Evolutionary conservation across 257 asterid species (phyloP), one percentile per base, ranked within the genome.

Genomic region (Rehmannia glutinosa): DNA sequence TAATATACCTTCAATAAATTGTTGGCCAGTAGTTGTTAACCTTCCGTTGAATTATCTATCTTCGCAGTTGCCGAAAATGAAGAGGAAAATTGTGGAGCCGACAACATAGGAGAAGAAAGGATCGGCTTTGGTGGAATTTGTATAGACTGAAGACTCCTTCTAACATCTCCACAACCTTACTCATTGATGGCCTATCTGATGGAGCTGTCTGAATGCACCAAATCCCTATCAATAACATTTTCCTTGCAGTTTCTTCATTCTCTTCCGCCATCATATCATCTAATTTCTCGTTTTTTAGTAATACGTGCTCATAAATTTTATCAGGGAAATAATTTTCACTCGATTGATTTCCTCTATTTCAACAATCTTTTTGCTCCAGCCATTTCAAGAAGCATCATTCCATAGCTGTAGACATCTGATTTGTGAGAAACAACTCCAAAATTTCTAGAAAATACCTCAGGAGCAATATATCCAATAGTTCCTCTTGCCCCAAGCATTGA

Each of bases 201-300:
- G 96, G 90, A 9, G 80, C 78, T 13, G 79, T 81, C 63, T 84
- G 92, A 64, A 78, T 84, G 79, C 96, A 86, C 91, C 92, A 89
- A 25, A 89, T 56, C 3, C 94, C 91, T 5, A 80, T 84, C 64
- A 86, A 32, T 13, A 84, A 51, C 87, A 89, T 79, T 75, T 81
- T 86, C 72, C 77, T 74, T 28, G 72, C 67, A 4, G 61, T 57
- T 68, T 82, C 83, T 57, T 75, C 86, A 2, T 81, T 82, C 56
- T 73, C 88, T 25, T 53, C 74, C 13, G 38, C 56, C 57, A 42
- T 66, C 3, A 47, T 17, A 49, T 43, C 77, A 53, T 73, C 53
- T 5, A 73, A 36, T 12, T 47, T 68, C 6, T 71, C 38, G 10
- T 56, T 77, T 50, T 79, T 68, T 35, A 76, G 42, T 52, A 81